phyloP scores from a whole-genome alignment of 257 asterid genomes.

The Cruciata laevipes region DNA sequence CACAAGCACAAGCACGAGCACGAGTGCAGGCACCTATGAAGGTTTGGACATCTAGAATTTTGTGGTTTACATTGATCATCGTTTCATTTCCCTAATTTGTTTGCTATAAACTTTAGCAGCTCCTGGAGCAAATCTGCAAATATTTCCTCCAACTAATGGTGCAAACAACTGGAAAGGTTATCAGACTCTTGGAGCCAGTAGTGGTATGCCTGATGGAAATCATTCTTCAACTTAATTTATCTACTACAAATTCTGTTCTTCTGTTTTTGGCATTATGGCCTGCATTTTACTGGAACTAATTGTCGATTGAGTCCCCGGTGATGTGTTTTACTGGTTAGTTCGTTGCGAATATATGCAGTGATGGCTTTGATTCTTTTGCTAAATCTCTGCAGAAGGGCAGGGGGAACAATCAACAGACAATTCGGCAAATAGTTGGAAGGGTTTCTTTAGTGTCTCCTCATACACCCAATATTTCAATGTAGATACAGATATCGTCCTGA shows the following conservation, averaged over 20 bases:
- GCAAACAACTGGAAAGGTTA: slow-evolving; percentile 53
- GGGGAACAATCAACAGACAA: slow-evolving; percentile 58
- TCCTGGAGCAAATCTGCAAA: slow-evolving; percentile 76
- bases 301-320: not conserved
- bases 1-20: slow-evolving; percentile 24
- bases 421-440: slow-evolving; percentile 68
- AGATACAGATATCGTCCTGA: slow-evolving; percentile 81
- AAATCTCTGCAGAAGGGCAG: slow-evolving; percentile 51
- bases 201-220: slow-evolving; percentile 33
- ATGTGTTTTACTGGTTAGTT: not conserved
- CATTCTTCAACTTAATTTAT: not conserved
- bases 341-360: not conserved
- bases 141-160: slow-evolving; percentile 64
- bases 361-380: slow-evolving; percentile 12
- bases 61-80: slow-evolving; percentile 3
- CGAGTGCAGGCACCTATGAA: slow-evolving; percentile 31
- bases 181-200: slow-evolving; percentile 51
- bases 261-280: not conserved
- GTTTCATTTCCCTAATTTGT: slow-evolving; percentile 1
- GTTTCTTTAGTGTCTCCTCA: slow-evolving; percentile 68
- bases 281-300: not conserved
- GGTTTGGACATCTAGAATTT: slow-evolving; percentile 31
- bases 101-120: slow-evolving; percentile 27
- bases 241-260: too few relatives aligned
- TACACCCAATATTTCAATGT: slow-evolving; percentile 87